phyloP scores from a whole-genome alignment of 306 rosid genomes.

The Comarum palustre region DNA sequence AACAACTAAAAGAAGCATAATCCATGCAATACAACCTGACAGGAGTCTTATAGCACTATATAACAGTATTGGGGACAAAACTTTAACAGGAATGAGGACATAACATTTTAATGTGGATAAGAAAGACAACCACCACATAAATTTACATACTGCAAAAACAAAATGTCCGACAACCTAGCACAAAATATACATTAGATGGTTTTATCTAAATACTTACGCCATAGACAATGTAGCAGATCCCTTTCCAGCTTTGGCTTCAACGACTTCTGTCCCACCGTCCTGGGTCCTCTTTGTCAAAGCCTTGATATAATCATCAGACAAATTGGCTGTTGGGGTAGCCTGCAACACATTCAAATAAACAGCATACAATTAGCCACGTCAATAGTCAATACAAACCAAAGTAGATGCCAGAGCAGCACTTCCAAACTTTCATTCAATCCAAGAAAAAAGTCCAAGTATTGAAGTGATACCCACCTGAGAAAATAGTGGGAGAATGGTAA shows the following conservation, averaged over 20 bases:
- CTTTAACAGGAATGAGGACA: neutral
- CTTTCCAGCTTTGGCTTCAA: conserved; percentile 98
- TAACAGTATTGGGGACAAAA: neutral
- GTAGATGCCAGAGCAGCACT: conserved; percentile 6
- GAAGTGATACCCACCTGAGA: conserved; percentile 59
- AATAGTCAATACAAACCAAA: conserved; percentile 20
- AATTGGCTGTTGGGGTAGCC: conserved; percentile 85
- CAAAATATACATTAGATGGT: neutral
- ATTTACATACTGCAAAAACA: neutral
- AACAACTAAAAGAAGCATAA: neutral
- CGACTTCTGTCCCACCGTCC: conserved; percentile 99
- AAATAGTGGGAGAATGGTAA: conserved; percentile 92
- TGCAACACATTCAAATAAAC: conserved; percentile 29
- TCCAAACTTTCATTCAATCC: neutral
- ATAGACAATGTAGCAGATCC: conserved; percentile 97
- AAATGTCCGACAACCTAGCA: neutral
- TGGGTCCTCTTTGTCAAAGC: conserved; percentile 94
- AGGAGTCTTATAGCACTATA: no score
- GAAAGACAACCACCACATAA: neutral
- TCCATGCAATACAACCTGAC: neutral
- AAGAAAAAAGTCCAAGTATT: neutral
- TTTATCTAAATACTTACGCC: conserved; percentile 66
- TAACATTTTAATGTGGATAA: neutral
- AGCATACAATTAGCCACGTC: conserved; percentile 12
- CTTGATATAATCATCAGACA: conserved; percentile 51